phyloP scores from a whole-genome alignment of 225 moss, liverwort and hornwort species.

The Pseudisothecium myosuroides region DNA sequence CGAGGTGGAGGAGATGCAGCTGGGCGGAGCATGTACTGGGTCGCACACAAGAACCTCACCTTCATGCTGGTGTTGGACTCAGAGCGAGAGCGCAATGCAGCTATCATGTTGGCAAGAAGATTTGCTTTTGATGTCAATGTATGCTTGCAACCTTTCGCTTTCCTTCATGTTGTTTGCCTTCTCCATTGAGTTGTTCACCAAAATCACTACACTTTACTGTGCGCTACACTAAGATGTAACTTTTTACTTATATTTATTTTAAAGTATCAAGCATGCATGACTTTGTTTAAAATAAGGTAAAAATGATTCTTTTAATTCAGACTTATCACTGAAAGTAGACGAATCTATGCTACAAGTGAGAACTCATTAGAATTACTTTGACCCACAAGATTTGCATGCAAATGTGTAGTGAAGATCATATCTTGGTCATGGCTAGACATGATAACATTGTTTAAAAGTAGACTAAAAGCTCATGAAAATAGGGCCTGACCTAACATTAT shows the following conservation, averaged over 20 bases:
- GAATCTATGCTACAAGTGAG: neutral
- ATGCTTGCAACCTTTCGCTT: neutral
- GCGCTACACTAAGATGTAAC: neutral
- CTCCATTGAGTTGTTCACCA: neutral
- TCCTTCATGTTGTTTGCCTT: neutral
- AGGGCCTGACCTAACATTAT: neutral
- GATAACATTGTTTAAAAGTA: neutral
- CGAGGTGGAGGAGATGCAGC: conserved; percentile 52
- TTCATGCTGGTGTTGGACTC: conserved; percentile 49
- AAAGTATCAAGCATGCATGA: neutral
- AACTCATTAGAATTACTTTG: neutral
- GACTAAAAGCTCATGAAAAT: neutral
- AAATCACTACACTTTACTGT: neutral
- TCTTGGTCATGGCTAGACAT: neutral
- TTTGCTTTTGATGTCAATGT: conserved; percentile 43
- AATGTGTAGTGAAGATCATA: neutral
- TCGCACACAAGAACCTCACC: conserved; percentile 25
- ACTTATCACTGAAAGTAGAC: neutral
- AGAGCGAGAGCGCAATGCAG: conserved; percentile 45
- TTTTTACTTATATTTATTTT: neutral
- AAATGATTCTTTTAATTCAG: neutral
- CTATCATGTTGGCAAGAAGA: conserved; percentile 45
- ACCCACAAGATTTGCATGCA: neutral
- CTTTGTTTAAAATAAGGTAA: neutral
- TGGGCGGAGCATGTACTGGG: conserved; percentile 38